phyloP scores from a whole-genome alignment of 1,284 basidiomycete genomes.

The Ustilago shanxiensis region DNA sequence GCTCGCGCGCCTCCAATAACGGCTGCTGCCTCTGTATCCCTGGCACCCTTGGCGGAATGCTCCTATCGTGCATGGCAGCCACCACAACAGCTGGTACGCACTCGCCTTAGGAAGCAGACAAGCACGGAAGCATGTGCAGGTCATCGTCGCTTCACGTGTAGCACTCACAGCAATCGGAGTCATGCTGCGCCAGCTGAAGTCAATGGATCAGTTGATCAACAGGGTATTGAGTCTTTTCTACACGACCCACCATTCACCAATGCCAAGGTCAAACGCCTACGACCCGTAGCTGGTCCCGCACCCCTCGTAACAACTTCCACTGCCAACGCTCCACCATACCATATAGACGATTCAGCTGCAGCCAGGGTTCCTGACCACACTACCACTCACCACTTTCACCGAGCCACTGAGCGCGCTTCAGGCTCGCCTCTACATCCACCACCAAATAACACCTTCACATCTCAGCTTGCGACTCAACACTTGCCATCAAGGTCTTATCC shows the following conservation, averaged over 20 bases:
- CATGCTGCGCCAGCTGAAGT: conserved; percentile 5
- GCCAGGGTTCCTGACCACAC: neutral
- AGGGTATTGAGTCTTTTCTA: conserved; percentile 21
- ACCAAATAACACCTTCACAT: conserved; percentile 3
- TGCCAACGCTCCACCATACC: neutral
- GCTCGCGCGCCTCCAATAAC: conserved; percentile 12
- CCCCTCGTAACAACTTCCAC: neutral
- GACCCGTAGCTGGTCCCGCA: conserved; percentile 11
- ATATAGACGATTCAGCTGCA: neutral
- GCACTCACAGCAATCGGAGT: neutral
- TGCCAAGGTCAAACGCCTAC: conserved; percentile 29
- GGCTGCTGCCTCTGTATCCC: neutral
- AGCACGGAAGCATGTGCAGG: neutral
- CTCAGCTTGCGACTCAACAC: neutral
- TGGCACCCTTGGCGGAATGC: conserved; percentile 33
- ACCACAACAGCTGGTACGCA: conserved; percentile 9
- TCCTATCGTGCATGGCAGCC: conserved; percentile 33
- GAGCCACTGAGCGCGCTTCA: neutral
- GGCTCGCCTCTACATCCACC: conserved; percentile 2
- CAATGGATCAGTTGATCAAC: conserved; percentile 16
- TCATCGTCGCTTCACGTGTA: conserved; percentile 17
- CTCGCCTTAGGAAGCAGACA: neutral
- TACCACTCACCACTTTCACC: neutral
- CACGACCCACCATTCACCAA: conserved; percentile 26
- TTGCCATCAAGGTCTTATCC: neutral